Conservation (phyloP, 495 filamentous ascomycete species). For the Penicilliopsis zonata region DNA sequence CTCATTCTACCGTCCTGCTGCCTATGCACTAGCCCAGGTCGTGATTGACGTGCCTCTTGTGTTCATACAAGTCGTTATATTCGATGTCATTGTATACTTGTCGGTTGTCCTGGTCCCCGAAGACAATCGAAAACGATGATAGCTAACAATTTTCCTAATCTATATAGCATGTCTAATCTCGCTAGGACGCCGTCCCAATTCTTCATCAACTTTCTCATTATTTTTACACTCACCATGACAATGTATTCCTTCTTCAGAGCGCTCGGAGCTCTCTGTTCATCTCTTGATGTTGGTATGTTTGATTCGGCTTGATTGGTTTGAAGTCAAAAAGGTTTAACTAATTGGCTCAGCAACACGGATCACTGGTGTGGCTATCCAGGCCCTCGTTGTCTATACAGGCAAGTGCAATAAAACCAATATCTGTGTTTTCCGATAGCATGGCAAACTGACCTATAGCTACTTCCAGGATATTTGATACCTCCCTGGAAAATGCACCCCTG, state of each 20-base stretch:
- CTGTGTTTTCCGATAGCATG: background rate
- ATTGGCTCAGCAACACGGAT: conserved; percentile 40
- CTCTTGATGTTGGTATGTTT: conserved; percentile 42
- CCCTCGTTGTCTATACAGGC: conserved; percentile 63
- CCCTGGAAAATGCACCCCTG: conserved; percentile 63
- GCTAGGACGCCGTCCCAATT: conserved; percentile 63
- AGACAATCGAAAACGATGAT: background rate
- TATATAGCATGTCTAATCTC: conserved; percentile 48
- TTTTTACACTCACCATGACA: conserved; percentile 50
- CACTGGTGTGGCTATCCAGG: conserved; percentile 50
- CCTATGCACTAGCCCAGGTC: conserved; percentile 66
- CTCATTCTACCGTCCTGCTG: conserved; percentile 73
- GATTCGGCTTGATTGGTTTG: background rate
- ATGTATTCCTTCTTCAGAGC: conserved; percentile 74
- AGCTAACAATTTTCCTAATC: conserved; percentile 9
- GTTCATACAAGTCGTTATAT: conserved; percentile 56
- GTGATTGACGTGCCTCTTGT: conserved; percentile 65
- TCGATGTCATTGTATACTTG: conserved; percentile 70
- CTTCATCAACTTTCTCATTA: conserved; percentile 63
- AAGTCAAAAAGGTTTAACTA: too few relatives aligned
- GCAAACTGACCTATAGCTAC: background rate
- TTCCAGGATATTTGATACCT: conserved; percentile 62
- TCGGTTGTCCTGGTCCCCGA: conserved; percentile 10
- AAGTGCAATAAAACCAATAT: background rate
- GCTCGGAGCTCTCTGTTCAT: conserved; percentile 50